phyloP scores from a whole-genome alignment of 371 early-diverging fungal genomes.

The Syncephalastrum monosporum region DNA sequence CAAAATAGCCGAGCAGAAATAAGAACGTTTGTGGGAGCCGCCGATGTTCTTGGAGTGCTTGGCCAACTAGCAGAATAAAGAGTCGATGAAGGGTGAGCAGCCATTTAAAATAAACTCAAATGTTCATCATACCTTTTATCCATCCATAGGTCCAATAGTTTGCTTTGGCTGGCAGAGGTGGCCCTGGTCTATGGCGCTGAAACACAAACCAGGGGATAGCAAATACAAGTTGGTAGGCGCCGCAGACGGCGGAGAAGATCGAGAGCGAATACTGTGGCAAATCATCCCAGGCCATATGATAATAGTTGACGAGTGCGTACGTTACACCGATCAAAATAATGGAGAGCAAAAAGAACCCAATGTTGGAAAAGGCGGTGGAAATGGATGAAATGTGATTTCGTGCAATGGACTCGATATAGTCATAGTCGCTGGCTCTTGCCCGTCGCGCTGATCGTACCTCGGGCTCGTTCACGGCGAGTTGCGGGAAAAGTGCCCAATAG shows the following conservation, averaged over 20 bases:
- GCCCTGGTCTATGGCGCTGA: slow-evolving; percentile 30
- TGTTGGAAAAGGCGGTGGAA: slow-evolving; percentile 40
- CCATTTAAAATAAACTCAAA: too few species aligned
- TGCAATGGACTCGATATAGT: slow-evolving; percentile 15
- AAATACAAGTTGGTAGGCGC: slow-evolving; percentile 31
- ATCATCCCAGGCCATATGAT: slow-evolving; percentile 5
- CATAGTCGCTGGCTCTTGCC: slow-evolving; percentile 10
- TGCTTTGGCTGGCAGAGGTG: slow-evolving; percentile 25
- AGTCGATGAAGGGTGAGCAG: too few species aligned
- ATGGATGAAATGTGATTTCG: slow-evolving; percentile 44
- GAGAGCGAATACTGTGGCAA: slow-evolving; percentile 16
- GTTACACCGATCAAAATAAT: slow-evolving; percentile 16
- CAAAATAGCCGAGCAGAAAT: slow-evolving; percentile 37
- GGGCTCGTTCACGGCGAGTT: slow-evolving; percentile 21
- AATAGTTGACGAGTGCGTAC: slow-evolving; percentile 10
- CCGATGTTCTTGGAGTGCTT: slow-evolving; percentile 36
- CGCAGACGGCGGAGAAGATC: slow-evolving; percentile 38
- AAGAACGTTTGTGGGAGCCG: slow-evolving; percentile 44
- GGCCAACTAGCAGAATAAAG: slow-evolving; percentile 8
- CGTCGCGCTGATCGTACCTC: slow-evolving; percentile 24
- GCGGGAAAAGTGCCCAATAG: slow-evolving; percentile 23
- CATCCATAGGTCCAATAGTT: slow-evolving; percentile 39
- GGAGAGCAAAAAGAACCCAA: slow-evolving; percentile 34
- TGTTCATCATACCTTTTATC: slow-evolving; percentile 19
- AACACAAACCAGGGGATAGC: slow-evolving; percentile 41